Conservation (phyloP, 192 early-diverging fungal species). For the Rhizophagus clarus region DNA sequence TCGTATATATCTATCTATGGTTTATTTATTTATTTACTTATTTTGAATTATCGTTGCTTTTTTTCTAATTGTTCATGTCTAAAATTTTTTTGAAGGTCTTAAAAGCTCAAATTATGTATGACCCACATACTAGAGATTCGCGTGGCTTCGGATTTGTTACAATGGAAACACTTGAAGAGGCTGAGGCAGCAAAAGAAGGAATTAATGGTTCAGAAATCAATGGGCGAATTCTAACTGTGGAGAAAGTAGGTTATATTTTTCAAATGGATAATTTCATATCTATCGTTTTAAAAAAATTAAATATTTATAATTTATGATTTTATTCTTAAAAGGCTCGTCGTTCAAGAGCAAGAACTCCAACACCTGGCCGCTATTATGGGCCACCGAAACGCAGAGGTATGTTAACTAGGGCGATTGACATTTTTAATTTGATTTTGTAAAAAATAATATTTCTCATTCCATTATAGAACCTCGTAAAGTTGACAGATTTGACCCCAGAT, state of each 20-base stretch:
- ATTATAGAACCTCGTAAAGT: constrained; percentile 38
- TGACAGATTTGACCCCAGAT: constrained; percentile 51
- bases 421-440: too few species aligned
- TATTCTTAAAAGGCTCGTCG: constrained; percentile 62
- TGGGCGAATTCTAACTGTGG: constrained; percentile 83
- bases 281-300: background rate
- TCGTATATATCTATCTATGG: too few species aligned
- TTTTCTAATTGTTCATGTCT: background rate
- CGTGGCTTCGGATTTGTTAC: constrained; percentile 91
- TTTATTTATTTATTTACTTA: background rate
- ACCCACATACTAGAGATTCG: constrained; percentile 79
- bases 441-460: background rate
- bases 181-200: constrained; percentile 68
- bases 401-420: constrained; percentile 2
- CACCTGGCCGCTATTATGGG: constrained; percentile 79
- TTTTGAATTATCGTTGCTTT: background rate
- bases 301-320: background rate
- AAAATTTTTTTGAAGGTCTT: constrained; percentile 46
- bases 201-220: constrained; percentile 73
- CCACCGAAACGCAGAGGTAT: constrained; percentile 66
- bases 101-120: constrained; percentile 75
- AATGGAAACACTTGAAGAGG: constrained; percentile 63
- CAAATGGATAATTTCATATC: background rate
- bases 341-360: constrained; percentile 69
- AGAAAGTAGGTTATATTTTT: constrained; percentile 50